Conservation (phyloP, 2,329 filamentous ascomycete species). For the Myriosclerotinia scirpicola region DNA sequence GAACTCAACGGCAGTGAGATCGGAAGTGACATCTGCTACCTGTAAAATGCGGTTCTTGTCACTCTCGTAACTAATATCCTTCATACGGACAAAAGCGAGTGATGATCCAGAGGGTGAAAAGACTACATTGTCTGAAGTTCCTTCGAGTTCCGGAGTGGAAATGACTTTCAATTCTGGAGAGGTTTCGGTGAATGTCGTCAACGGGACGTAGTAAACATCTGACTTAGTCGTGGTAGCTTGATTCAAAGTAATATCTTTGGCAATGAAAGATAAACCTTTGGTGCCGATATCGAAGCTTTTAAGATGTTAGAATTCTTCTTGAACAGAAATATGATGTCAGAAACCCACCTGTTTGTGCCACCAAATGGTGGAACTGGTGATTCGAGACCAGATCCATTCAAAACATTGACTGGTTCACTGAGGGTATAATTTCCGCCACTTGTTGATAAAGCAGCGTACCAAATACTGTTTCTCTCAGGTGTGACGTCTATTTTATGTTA, state of each 20-base stretch:
- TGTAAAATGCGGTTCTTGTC: slow-evolving; percentile 70
- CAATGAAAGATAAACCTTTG: slow-evolving; percentile 31
- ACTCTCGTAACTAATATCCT: slow-evolving; percentile 71
- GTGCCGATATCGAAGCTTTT: slow-evolving; percentile 31
- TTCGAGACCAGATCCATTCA: slow-evolving; percentile 34
- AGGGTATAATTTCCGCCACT: slow-evolving; percentile 29
- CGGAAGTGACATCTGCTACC: slow-evolving; percentile 57
- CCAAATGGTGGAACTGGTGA: slow-evolving; percentile 33
- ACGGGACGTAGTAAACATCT: slow-evolving; percentile 30
- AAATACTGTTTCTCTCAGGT: slow-evolving; percentile 32
- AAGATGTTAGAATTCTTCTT: background rate
- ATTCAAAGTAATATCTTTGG: slow-evolving; percentile 32
- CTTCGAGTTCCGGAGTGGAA: slow-evolving; percentile 31
- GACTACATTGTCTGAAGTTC: slow-evolving; percentile 44
- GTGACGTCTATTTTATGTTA: slow-evolving; percentile 28
- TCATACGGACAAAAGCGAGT: slow-evolving; percentile 77
- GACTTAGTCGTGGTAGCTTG: slow-evolving; percentile 34
- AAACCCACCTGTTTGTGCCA: slow-evolving; percentile 29
- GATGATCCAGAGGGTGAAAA: slow-evolving; percentile 71
- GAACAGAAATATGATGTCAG: background rate
- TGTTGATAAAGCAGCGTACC: slow-evolving; percentile 32
- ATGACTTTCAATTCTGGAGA: slow-evolving; percentile 25
- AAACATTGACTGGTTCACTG: slow-evolving; percentile 34
- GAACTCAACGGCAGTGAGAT: slow-evolving; percentile 57
- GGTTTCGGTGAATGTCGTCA: slow-evolving; percentile 32